Base-by-base conservation (phyloP, 2,329 filamentous ascomycete genomes). In the Zopfia rhizophila region DNA sequence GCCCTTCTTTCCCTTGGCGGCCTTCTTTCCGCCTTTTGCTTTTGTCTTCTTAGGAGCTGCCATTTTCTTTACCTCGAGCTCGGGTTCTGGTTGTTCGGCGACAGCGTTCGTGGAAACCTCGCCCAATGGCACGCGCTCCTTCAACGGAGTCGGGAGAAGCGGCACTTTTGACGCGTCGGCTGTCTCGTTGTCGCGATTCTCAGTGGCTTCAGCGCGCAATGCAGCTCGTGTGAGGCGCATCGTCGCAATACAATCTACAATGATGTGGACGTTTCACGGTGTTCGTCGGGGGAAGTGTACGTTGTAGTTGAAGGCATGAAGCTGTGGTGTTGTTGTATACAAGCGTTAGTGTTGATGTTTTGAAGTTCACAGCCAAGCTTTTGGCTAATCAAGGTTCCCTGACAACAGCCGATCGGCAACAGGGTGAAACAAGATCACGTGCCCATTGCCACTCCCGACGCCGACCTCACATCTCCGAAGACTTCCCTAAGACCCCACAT, bases 141-240 rank as follows among this genome's bases (percentile, higher is more conserved):
- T 51, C 36, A 44, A 40, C 17, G 62, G 56, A 23, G 43, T 28
- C 18, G 45, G 51, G n/a, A 19, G 49, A 13, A 37, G 36, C 23
- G 53, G 25, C 3, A 53, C 46, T 18, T 40, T 53, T 25, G 61
- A 56, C 48, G 68, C 55, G 37, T 71, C 70, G 39, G 62, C 48
- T 7, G 68, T 63, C 42, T 73, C 69, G 48, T 71, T 66, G 27
- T 65, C 60, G 59, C 69, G 61, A 41, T 73, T 58, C 38, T 74
- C 71, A 46, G 70, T 52, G 25, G 61, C 49, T 44, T 70, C 65
- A 11, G 73, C 71, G 60, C 73, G 66, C 54, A 70, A 63, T 33
- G 71, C 70, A 24, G 75, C 72, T 47, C 75, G 72, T 42, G 75
- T 78, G 50, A 77, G 64, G 65, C 75, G 75, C 69, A 72, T 72